These are phyloP conservation scores for Lactifluus pinguis DNA, from an alignment of 768 basidiomycete species.

Conservation along the genomic window DNA sequence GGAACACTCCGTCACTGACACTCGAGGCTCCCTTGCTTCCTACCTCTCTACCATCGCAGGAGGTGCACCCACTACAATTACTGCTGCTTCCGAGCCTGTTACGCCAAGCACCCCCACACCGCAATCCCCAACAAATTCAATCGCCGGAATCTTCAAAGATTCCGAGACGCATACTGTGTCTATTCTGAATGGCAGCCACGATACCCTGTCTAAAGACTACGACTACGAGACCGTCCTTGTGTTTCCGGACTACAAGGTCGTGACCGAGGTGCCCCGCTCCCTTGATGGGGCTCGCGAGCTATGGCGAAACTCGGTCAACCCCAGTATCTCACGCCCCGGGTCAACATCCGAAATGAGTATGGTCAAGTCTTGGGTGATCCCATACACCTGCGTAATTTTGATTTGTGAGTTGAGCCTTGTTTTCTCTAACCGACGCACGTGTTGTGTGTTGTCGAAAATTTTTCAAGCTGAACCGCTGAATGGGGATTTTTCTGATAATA, in stretches of 20 bases:
- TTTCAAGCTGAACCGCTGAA: not conserved
- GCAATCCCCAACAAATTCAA: conserved; percentile 14
- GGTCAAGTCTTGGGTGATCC: conserved; percentile 69
- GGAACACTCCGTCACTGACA: conserved; percentile 71
- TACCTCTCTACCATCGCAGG: conserved; percentile 30
- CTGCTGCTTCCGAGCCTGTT: not conserved
- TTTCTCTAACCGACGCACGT: not conserved
- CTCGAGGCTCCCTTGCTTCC: conserved; percentile 60
- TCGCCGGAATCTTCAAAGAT: conserved; percentile 50
- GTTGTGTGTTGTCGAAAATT: too few relatives aligned
- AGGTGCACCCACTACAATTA: conserved; percentile 3
- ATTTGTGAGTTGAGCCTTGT: conserved; percentile 53
- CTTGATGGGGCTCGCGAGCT: conserved; percentile 58
- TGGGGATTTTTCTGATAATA: conserved; percentile 23
- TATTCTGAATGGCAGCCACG: conserved; percentile 79
- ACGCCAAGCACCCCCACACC: conserved; percentile 20
- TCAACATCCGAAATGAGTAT: conserved; percentile 34
- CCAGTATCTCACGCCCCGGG: conserved; percentile 42
- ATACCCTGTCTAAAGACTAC: conserved; percentile 54
- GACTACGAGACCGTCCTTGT: conserved; percentile 73
- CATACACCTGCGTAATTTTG: conserved; percentile 84
- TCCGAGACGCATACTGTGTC: conserved; percentile 49
- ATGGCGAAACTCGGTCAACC: conserved; percentile 56
- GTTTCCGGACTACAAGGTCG: conserved; percentile 86
- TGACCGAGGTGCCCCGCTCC: conserved; percentile 61